Evolutionary conservation across 2,329 filamentous ascomycete species (phyloP), one percentile per base, ranked within the genome.

Genomic region (Kalaharituber pfeilii): DNA sequence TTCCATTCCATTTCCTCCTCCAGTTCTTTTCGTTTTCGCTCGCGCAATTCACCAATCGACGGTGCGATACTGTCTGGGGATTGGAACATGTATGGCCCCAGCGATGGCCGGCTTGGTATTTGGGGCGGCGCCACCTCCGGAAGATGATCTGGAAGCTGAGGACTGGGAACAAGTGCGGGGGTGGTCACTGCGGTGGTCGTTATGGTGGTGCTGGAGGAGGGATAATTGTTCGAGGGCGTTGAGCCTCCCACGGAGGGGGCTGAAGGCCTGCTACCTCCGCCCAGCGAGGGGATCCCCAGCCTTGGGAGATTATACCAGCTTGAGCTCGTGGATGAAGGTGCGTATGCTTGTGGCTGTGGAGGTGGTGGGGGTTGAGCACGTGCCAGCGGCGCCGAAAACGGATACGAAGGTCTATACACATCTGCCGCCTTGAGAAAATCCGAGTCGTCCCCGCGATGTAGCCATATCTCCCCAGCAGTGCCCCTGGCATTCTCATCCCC

Each of bases 1-100:
- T 64, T 64, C 56, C 60, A 61, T 45, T 60, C 50, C 33, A 39
- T 39, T 9, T 39, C 13, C 33, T 8, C 20, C 33, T 9, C 8
- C 33, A 39, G 20, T 18, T 39, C 33, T 18, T 39, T 18, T 18
- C 33, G 15, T 18, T 8, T 39, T 18, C 20, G 15, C 33, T 39
- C 5, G 13, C 33, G 15, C 33, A 39, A 8, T 18, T 5, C 4
- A 9, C 13, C 33, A 13, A 39, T 15, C 5, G 13, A 15, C 15
- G 33, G 33, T 15, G 33, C 20, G 15, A 39, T 39, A 39, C 33
- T 39, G 20, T 39, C 33, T 9, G 33, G 33, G 33, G 13, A 15
- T 3, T 13, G 13, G 20, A 39, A 39, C 20, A 13, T 39, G 20
- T 39, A 39, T 2, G 33, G 33, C 4, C 33, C 20, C 33, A 18